Evolutionary conservation across 495 filamentous ascomycete species (phyloP), one percentile per base, ranked within the genome.

Genomic region (Penicillium longicatenatum): DNA sequence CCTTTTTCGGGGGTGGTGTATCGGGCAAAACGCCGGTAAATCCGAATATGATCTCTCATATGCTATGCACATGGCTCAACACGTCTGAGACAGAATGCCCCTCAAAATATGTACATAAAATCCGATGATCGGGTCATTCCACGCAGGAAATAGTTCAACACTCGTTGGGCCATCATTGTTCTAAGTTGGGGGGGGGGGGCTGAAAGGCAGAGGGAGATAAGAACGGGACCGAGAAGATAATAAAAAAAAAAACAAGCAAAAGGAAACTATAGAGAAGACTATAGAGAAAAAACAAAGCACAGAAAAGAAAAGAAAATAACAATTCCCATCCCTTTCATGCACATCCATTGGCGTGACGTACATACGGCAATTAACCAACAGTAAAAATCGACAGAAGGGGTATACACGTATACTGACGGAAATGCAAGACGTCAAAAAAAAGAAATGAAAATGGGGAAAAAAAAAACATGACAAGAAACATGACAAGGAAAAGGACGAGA

Each of bases 11-110:
- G 33, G 46, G 21, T 22, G 42, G 5, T 26, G 26, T 4, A 26
- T 26, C 26, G 26, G 26, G 26, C 4, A 26, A 26, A 26, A 26
- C 26, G 26, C 21, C 42, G 42, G 42, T 21, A 45, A 22, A 45
- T 6, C 42, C 17, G 42, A 63, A 67, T 65, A 57, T 65, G 66
- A 69, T 60, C 46, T 22, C 57, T 69, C 66, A 69, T 64, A 67
- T 69, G 61, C 55, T 26, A 65, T 62, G 62, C 59, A 46, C 39
- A 51, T 50, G 31, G 29, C 17, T 30, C 16, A 20, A 30, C 51
- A 39, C 50, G 59, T 54, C 43, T 52, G 49, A 61, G 50, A 60
- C 56, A 51, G 44, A 56, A 62, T 62, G 57, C 52, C 30, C 53
- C 39, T 6, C 14, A 37, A 62, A 65, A 60, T 60, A 66, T 60